Evolutionary conservation across 2,329 filamentous ascomycete genomes (phyloP).

Genomic region (Scortechinia acanthostroma): DNA sequence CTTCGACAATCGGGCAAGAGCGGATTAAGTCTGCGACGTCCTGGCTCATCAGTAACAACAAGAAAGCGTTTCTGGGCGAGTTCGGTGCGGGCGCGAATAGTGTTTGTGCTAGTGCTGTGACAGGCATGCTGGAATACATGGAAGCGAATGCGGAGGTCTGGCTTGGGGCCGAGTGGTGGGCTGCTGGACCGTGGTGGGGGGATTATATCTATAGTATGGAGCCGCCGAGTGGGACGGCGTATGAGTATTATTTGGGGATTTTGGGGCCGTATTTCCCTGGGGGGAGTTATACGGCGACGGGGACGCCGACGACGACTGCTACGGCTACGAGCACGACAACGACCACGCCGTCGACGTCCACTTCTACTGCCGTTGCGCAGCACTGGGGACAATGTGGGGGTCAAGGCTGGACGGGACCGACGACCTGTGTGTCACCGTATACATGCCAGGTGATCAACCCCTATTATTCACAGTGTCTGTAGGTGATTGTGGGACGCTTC

Average conservation of each 20-base stretch:
- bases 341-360: no score
- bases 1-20: no score
- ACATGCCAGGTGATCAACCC: constrained; percentile 26
- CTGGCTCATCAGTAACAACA: neutral
- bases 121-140: neutral
- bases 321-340: no score
- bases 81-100: neutral
- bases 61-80: neutral
- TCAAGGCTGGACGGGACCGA: constrained; percentile 22
- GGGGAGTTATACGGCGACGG: no score
- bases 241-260: no score
- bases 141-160: neutral
- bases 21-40: neutral
- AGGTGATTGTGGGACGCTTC: no score
- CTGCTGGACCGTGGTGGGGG: neutral
- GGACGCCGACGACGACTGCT: no score
- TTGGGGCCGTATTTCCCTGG: neutral
- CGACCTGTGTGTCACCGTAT: constrained; percentile 19
- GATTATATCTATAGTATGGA: neutral
- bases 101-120: neutral
- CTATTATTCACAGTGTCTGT: constrained; percentile 33
- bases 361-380: constrained; percentile 7
- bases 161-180: neutral
- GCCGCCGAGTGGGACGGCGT: no score
- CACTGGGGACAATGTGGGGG: constrained; percentile 29